A percentile compares a stretch with the other conserved stretches of the same genome.
Evolutionary conservation across 805 yeast species (phyloP).

Genomic region (Myxozyma udenii): DNA sequence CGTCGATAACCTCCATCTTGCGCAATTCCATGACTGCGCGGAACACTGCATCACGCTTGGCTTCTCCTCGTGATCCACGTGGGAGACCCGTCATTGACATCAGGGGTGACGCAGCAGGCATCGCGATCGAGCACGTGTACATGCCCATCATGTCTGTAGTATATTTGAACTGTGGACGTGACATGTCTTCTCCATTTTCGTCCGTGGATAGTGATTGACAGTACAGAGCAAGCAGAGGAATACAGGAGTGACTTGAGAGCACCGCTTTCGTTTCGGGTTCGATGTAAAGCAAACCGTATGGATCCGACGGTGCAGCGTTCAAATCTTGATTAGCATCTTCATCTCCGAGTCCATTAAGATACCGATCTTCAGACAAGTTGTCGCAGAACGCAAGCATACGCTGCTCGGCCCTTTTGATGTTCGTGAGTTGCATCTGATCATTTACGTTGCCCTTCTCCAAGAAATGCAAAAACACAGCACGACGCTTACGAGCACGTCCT

Average conservation of each 20-base stretch:
- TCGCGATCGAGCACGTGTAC: slow-evolving; percentile 2
- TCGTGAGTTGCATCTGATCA: neutral
- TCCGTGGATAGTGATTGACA: slow-evolving; percentile 2
- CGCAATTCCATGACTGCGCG: slow-evolving; percentile 2
- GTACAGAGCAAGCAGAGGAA: slow-evolving; percentile 4
- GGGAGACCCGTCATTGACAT: neutral
- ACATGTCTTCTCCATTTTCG: neutral
- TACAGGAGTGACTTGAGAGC: slow-evolving; percentile 1
- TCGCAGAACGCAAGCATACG: slow-evolving; percentile 4
- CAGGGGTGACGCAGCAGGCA: slow-evolving; percentile 4
- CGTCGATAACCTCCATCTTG: neutral
- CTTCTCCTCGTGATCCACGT: neutral
- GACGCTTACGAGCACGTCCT: slow-evolving; percentile 16
- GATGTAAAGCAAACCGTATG: neutral
- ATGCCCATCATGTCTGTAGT: neutral
- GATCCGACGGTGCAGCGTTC: neutral
- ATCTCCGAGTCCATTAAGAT: neutral
- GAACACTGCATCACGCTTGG: slow-evolving; percentile 17
- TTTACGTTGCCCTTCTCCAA: neutral
- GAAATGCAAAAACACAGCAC: slow-evolving; percentile 6
- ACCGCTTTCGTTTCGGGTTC: slow-evolving; percentile 9
- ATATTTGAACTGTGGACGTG: slow-evolving; percentile 5
- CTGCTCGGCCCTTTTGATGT: neutral
- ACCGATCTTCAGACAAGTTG: slow-evolving; percentile 1
- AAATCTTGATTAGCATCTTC: neutral